Base-by-base conservation (phyloP, 2,329 filamentous ascomycete species). In the Decorospora gaudefroyi region DNA sequence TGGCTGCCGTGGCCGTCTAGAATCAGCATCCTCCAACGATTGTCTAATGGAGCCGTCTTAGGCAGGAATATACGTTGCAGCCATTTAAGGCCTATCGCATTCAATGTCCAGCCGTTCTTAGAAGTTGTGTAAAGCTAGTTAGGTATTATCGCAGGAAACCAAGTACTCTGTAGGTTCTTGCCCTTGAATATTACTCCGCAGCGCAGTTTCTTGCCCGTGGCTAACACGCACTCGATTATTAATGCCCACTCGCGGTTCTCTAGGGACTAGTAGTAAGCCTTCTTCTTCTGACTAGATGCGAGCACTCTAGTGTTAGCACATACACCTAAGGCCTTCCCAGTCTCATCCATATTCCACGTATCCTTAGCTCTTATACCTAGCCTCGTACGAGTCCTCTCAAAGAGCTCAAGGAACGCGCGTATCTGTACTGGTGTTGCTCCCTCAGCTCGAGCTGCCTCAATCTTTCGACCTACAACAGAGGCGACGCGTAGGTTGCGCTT, bases 171-270 rank as follows among this genome's bases (percentile, higher is more conserved):
- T n/a, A 42, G 29, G 19, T 12, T 33, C 22, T 42, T 23, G 9
- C 37, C 26, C 12, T 41, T 41, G 27, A 36, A 23, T 17, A 26
- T 26, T 6, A 36, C 33, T 16, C 10, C 2, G 5, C 11, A 16
- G 21, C 33, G 33, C 6, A 36, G 33, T 36, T 36, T 25, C 22
- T 36, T 30, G 13, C 13, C n/a, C n/a, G n/a, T n/a, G 13, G 27
- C 27, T 15, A 15, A 29, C 27, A 29, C 27, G n/a, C 27, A 41
- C 43, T 51, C 31, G 7, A 49, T 30, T 34, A 47, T 46, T 12
- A 35, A 46, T 5, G 42, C 51, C 51, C 37, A 55, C 40, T 52
- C 45, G 7, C 33, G 40, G 39, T 55, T 47, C 31, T 55, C 48
- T 48, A 28, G 48, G 15, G 41, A 36, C 13, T 40, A 10, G 15